Conservation (phyloP, 2,329 filamentous ascomycete genomes). For the Trichoderma semiorbis region DNA sequence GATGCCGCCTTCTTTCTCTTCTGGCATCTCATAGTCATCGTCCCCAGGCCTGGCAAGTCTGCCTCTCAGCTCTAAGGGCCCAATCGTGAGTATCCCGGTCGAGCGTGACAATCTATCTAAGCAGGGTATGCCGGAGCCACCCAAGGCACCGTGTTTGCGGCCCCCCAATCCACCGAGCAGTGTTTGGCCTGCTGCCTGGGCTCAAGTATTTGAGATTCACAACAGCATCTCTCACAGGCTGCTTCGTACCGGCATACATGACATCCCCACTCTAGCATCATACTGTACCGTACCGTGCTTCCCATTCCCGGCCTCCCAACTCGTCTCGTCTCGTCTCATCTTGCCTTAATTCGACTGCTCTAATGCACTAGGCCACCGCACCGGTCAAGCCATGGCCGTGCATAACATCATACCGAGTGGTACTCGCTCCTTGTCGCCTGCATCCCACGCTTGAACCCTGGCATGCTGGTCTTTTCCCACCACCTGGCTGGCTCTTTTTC, state of each 20-base stretch:
- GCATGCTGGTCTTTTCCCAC: background rate
- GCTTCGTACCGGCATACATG: background rate
- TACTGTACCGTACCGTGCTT: background rate
- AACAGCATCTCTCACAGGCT: background rate
- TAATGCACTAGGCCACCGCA: background rate
- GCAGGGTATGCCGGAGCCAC: background rate
- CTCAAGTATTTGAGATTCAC: background rate
- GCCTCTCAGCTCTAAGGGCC: background rate
- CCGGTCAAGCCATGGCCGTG: background rate
- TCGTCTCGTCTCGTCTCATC: background rate
- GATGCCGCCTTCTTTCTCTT: background rate
- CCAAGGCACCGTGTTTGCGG: background rate
- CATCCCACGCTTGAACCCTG: background rate
- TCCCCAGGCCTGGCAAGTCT: background rate
- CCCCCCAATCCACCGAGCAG: background rate
- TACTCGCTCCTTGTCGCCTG: background rate
- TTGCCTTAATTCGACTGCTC: background rate
- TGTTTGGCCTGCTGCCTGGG: background rate
- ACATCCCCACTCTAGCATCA: background rate
- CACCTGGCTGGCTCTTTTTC: background rate
- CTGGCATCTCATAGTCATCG: background rate
- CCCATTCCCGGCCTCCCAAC: background rate
- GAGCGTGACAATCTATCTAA: background rate
- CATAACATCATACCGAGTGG: background rate
- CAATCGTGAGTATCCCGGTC: background rate